Evolutionary conservation across 257 asterid genomes (phyloP).

Genomic region (Echium plantagineum): DNA sequence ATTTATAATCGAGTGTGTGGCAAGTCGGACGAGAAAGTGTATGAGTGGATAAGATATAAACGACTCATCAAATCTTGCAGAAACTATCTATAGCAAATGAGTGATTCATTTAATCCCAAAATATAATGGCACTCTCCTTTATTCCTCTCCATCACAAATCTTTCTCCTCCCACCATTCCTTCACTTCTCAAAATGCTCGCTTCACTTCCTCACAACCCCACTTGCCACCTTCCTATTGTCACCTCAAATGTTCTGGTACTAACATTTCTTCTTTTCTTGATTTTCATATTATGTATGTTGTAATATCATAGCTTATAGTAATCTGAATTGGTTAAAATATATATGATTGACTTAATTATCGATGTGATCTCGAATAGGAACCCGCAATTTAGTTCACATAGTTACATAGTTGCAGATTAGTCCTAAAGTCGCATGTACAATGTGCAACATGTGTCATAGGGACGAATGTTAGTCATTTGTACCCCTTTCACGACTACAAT

Average conservation of each 20-base stretch:
- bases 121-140: constrained; percentile 44
- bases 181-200: background rate
- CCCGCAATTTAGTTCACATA: too few species aligned
- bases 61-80: background rate
- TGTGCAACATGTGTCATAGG: too few species aligned
- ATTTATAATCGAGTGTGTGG: constrained; percentile 5
- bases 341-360: constrained; percentile 11
- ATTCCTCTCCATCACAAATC: constrained; percentile 28
- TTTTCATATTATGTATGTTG: background rate
- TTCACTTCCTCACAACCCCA: constrained; percentile 13
- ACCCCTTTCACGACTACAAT: too few species aligned
- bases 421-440: too few species aligned
- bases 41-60: constrained; percentile 17
- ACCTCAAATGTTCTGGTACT: constrained; percentile 49
- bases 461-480: too few species aligned
- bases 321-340: background rate
- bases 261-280: background rate
- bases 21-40: constrained; percentile 14
- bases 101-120: background rate
- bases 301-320: background rate
- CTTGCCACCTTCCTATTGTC: constrained; percentile 22
- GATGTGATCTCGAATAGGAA: too few species aligned
- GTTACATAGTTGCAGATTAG: too few species aligned
- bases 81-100: background rate
- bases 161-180: constrained; percentile 22